Conservation (phyloP, 441 rosid species). For the Bruguiera hainesii region DNA sequence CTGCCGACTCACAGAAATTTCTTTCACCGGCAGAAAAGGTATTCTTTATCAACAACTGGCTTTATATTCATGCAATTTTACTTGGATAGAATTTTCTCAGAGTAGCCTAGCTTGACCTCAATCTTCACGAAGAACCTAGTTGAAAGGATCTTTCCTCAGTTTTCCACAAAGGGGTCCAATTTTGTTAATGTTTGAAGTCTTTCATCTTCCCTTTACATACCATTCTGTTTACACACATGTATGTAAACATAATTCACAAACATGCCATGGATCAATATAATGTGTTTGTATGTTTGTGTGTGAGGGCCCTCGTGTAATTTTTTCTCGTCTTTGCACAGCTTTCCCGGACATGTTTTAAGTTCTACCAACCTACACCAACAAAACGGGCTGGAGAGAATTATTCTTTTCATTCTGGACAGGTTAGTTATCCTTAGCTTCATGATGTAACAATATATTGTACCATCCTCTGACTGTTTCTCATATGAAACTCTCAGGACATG, state of each 20-base stretch:
- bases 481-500: slow-evolving; percentile 63
- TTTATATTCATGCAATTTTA: background rate
- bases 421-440: slow-evolving; percentile 21
- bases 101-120: background rate
- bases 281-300: background rate
- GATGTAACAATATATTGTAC: background rate
- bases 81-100: background rate
- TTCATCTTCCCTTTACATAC: background rate
- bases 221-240: no score
- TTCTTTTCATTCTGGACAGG: slow-evolving; percentile 74
- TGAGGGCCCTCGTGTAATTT: background rate
- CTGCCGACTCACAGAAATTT: slow-evolving; percentile 60
- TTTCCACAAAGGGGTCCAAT: background rate
- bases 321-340: slow-evolving; percentile 46
- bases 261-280: background rate
- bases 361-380: slow-evolving; percentile 86
- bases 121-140: background rate
- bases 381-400: slow-evolving; percentile 97
- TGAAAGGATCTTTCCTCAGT: background rate
- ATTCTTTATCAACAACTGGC: slow-evolving; percentile 4
- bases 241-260: background rate
- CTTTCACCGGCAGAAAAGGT: slow-evolving; percentile 98
- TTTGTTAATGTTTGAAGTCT: background rate
- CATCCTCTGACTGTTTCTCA: background rate
- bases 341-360: slow-evolving; percentile 96